These are phyloP conservation scores for Galeopsis tetrahit DNA, from an alignment of 257 asterid species.

Conservation along the genomic window DNA sequence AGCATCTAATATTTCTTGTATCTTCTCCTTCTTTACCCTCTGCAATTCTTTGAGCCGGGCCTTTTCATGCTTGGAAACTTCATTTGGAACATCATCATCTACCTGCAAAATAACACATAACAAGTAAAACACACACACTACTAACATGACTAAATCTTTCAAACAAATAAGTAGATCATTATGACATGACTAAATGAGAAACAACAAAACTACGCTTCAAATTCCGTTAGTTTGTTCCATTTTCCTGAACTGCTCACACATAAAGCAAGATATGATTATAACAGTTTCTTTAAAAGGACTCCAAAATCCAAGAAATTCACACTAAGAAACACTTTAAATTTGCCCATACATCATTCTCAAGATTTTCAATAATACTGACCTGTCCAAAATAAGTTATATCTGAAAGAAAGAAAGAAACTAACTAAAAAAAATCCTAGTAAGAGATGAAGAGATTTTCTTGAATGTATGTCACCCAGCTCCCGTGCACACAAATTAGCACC, in stretches of 20 bases:
- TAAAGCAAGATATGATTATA: not conserved
- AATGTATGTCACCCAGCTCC: not conserved
- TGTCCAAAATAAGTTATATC: slow-evolving; percentile 8
- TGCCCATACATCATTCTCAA: not conserved
- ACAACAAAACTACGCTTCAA: not conserved
- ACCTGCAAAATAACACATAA: slow-evolving; percentile 45
- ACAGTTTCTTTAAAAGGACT: not conserved
- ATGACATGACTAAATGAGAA: slow-evolving; percentile 9
- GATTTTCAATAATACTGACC: slow-evolving; percentile 12
- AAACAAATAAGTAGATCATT: not conserved
- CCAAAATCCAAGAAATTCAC: not conserved
- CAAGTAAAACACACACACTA: slow-evolving; percentile 13
- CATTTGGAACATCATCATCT: slow-evolving; percentile 49
- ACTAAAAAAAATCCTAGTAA: not conserved
- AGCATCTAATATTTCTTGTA: slow-evolving; percentile 84
- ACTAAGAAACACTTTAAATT: not conserved
- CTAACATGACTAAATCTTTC: not conserved
- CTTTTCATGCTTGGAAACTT: slow-evolving; percentile 72
- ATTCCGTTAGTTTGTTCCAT: not conserved
- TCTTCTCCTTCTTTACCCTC: slow-evolving; percentile 76
- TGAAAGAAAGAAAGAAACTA: not conserved
- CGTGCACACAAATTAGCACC: slow-evolving; percentile 21
- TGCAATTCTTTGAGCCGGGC: slow-evolving; percentile 81
- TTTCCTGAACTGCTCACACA: not conserved
- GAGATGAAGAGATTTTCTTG: slow-evolving; percentile 4